Percentiles rank a stretch among this genome's conserved stretches.
Evolutionary conservation across 1,284 basidiomycete genomes (phyloP).

Genomic region (Neotropicomus parvogracilis): DNA sequence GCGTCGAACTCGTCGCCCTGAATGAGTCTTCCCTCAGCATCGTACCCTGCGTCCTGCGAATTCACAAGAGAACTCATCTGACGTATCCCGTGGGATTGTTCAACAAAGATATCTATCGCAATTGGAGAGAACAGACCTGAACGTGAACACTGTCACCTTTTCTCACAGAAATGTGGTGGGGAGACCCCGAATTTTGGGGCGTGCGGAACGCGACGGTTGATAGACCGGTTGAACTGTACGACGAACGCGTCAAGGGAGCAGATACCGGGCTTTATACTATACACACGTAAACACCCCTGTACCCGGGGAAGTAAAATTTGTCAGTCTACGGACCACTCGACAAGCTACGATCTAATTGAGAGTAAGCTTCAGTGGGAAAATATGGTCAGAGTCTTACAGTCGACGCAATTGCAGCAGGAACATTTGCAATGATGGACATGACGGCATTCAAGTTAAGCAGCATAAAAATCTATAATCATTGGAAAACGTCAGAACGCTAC

Average conservation of each 20-base stretch:
- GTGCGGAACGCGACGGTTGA: slow-evolving; percentile 41
- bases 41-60: slow-evolving; percentile 45
- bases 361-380: background rate
- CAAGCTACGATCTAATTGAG: slow-evolving; percentile 61
- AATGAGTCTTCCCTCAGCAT: slow-evolving; percentile 46
- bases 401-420: slow-evolving; percentile 65
- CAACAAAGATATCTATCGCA: background rate
- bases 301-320: slow-evolving; percentile 50
- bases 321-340: slow-evolving; percentile 63
- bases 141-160: slow-evolving; percentile 45
- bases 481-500: slow-evolving; percentile 1
- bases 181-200: slow-evolving; percentile 28
- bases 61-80: slow-evolving; percentile 61
- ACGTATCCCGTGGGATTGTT: background rate
- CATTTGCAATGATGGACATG: slow-evolving; percentile 73
- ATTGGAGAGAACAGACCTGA: slow-evolving; percentile 39
- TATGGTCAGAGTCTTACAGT: slow-evolving; percentile 40
- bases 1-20: slow-evolving; percentile 46
- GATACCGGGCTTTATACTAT: slow-evolving; percentile 5
- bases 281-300: slow-evolving; percentile 56
- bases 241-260: background rate
- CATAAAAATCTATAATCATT: slow-evolving; percentile 74
- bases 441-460: slow-evolving; percentile 65
- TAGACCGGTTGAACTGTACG: slow-evolving; percentile 30
- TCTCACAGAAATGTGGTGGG: slow-evolving; percentile 34